Evolutionary conservation across 352 stramenopile genomes (phyloP).

Genomic region (Globisporangium rhizosaccharum): DNA sequence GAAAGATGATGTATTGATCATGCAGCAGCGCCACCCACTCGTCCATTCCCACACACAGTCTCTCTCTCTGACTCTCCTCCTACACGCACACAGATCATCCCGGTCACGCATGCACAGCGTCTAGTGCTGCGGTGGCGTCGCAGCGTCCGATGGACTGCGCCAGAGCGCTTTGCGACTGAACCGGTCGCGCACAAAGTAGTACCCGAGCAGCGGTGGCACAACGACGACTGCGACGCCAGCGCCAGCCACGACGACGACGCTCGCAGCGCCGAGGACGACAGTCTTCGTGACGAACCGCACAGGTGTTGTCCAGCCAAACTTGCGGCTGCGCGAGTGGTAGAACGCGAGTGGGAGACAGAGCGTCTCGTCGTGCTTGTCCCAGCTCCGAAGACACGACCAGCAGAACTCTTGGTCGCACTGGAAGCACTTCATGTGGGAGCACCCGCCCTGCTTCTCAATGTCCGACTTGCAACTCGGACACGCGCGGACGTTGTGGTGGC

Average conservation of each 20-base stretch:
- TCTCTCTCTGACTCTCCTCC: too few species aligned
- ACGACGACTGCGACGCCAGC: slow-evolving; percentile 63
- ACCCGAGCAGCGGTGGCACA: slow-evolving; percentile 58
- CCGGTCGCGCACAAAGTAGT: slow-evolving; percentile 46
- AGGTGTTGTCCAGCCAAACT: slow-evolving; percentile 53
- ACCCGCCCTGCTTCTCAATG: slow-evolving; percentile 85
- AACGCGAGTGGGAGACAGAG: slow-evolving; percentile 69
- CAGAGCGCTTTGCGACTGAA: slow-evolving; percentile 34
- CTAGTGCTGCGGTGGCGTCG: too few species aligned
- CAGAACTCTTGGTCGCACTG: slow-evolving; percentile 85
- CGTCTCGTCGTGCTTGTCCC: slow-evolving; percentile 67
- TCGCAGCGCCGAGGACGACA: slow-evolving; percentile 40
- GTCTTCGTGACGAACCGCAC: slow-evolving; percentile 73
- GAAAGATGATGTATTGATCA: neutral
- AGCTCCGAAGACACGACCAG: slow-evolving; percentile 68
- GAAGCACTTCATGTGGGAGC: slow-evolving; percentile 82
- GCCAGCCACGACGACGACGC: slow-evolving; percentile 45
- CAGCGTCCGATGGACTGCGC: slow-evolving; percentile 10
- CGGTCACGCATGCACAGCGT: too few species aligned
- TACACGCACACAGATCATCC: too few species aligned
- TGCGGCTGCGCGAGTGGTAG: slow-evolving; percentile 57
- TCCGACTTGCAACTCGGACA: slow-evolving; percentile 62
- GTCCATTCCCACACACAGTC: too few species aligned
- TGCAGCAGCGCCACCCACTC: neutral
- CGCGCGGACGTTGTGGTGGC: slow-evolving; percentile 57